Evolutionary conservation across 2,329 filamentous ascomycete species (phyloP), one percentile per base, ranked within the genome.

Genomic region (Alternaria angustiovoidea): DNA sequence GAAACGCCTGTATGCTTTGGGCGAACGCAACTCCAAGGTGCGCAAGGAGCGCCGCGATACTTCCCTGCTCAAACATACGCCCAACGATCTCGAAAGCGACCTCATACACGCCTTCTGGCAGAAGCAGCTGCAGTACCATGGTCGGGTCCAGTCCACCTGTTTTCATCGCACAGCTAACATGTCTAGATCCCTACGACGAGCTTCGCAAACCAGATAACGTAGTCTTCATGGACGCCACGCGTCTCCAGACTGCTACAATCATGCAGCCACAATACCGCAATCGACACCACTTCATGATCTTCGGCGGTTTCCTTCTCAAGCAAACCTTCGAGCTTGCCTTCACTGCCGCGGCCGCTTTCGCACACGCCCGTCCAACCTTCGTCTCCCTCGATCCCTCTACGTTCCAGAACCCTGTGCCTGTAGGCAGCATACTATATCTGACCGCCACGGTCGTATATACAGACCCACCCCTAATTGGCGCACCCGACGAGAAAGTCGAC

Each of bases 281-380:
- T 75, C 79, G 88, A 2, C 89, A 92, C 76, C 88, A 90, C 69
- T 91, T 90, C 75, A 91, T 92, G 89, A 91, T 93, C 55, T 93
- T 92, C 69, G 90, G 90, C 52, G 90, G 90, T 14, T 92, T 89
- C 73, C 84, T 92, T 11, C 82, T 93, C 11, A 91, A 91, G 72
- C 88, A 91, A 71, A 90, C 89, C 0, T 92, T 92, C 69, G 90
- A 93, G 77, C 83, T 92, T 7, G 90, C 90, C 1, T 93, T 92
- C 78, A 91, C 89, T 75, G 91, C 89, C 70, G 89, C 89, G 1
- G 89, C 90, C 1, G 87, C 87, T 8, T 91, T 91, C 72, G 87
- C 89, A 0, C 89, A 91, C 72, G 84, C 86, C 2, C 83, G 89
- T 3, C 90, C 90, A 2, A 89, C 87, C 16, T 92, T 92, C 81